Evolutionary conservation across 805 yeast genomes (phyloP), one percentile per base, ranked within the genome.

Genomic region (Ogataea thermomethanolica): DNA sequence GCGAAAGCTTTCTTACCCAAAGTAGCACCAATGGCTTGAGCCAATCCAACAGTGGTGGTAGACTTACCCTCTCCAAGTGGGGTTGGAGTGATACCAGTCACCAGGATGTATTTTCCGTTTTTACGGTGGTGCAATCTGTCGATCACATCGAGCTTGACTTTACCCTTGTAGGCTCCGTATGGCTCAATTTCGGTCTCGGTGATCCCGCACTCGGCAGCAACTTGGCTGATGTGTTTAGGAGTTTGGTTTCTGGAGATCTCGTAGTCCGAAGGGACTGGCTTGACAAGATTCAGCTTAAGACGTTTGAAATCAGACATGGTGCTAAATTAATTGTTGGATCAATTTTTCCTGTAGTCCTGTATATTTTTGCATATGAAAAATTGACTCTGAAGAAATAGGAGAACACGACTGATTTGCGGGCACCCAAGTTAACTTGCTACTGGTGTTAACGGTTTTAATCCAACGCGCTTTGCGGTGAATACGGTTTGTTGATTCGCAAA

Each of bases 31-130:
- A 91, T 70, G 11, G 99, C 95, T 67, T 91, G 98, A n/a, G 93
- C 95, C 46, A 91, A 73, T 30, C 98, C 98, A 57, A 91, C 83
- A 26, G 98, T 90, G 27, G 97, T 91, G 39, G 99, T 91, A 12
- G 95, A 83, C 69, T 91, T 91, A 58, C 99, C 99, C 70, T 91
- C 99, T 49, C 99, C 99, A 43, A 91, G 74, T 22, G 98, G 98
- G 5, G 99, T 91, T 43, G 99, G 98, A 3, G 99, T 91, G 57
- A 91, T 93, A 63, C 99, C 99, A 2, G 97, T 90, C 40, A 91
- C 98, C 43, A 91, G 74, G 27, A 91, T 79, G 59, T 87, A 91
- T 59, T 88, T 80, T 54, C 96, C 99, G 55, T 86, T 76, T 50
- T 74, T 77, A 39, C 74, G 64, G 37, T 68, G 67, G 39, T 66